phyloP scores from a whole-genome alignment of 202 grass and related monocot species.

The Panicum hallii region DNA sequence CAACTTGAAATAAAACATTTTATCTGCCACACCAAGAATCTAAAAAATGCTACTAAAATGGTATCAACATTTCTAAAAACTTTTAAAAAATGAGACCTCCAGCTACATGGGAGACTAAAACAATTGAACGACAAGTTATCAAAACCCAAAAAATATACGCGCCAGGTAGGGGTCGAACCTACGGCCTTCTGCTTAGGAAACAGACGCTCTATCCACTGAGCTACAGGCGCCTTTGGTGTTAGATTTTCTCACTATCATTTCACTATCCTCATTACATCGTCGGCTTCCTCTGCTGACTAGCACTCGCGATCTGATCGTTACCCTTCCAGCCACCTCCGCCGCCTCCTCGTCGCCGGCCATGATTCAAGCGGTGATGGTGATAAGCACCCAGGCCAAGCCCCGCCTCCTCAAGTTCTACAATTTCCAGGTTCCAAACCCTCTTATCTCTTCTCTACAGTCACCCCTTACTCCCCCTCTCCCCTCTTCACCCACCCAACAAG shows the following conservation, averaged over 20 bases:
- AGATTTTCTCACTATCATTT: neutral
- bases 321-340: neutral
- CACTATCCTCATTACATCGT: neutral
- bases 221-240: constrained; percentile 50
- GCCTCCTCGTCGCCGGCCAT: constrained; percentile 47
- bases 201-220: constrained; percentile 81
- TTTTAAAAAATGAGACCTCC: too few species aligned
- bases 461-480: neutral
- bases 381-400: constrained; percentile 87
- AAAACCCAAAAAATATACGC: neutral
- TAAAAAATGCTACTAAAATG: too few species aligned
- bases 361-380: constrained; percentile 93
- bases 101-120: too few species aligned
- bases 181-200: constrained; percentile 68
- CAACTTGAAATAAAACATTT: neutral
- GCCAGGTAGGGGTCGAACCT: constrained; percentile 46
- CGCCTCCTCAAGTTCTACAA: constrained; percentile 93
- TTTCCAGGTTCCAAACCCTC: constrained; percentile 58
- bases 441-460: neutral
- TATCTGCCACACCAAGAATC: neutral
- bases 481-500: constrained; percentile 3
- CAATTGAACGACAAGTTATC: too few species aligned
- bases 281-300: neutral
- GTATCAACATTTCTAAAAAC: too few species aligned
- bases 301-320: constrained; percentile 21